These are phyloP conservation scores for Aspergillus floridensis DNA, from an alignment of 2,329 filamentous ascomycete genomes.

Conservation along the genomic window DNA sequence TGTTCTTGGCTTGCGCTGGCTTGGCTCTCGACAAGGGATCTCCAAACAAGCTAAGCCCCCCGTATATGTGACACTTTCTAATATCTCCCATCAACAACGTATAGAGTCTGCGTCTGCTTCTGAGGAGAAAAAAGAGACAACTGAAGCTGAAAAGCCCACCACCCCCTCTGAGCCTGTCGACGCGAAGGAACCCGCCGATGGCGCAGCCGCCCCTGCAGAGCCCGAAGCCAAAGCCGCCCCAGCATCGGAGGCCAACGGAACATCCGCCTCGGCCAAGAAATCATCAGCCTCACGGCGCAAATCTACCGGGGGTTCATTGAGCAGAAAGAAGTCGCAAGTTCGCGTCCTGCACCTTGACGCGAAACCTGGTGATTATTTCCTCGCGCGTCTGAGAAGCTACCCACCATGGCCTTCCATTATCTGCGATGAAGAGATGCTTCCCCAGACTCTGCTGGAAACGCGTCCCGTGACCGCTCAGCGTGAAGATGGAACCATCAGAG, in stretches of 20 bases:
- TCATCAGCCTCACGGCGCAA: conserved; percentile 60
- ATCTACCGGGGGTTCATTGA: conserved; percentile 71
- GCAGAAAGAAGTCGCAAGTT: conserved; percentile 77
- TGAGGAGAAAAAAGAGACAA: conserved; percentile 29
- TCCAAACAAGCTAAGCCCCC: conserved; percentile 10
- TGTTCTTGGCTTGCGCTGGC: background rate
- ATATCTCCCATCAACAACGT: conserved; percentile 2
- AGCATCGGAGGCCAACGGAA: conserved; percentile 46
- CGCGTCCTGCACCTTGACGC: conserved; percentile 72
- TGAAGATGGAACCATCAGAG: conserved; percentile 79
- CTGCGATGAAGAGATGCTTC: conserved; percentile 92
- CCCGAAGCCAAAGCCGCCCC: conserved; percentile 26
- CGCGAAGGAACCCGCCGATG: conserved; percentile 24
- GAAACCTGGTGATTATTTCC: conserved; percentile 85
- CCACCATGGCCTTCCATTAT: conserved; percentile 93
- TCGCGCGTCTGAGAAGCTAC: conserved; percentile 91
- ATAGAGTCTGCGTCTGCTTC: conserved; percentile 21
- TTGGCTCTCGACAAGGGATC: background rate
- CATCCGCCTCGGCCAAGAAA: conserved; percentile 51
- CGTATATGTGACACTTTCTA: conserved; percentile 11
- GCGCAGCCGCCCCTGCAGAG: conserved; percentile 24
- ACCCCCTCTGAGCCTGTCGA: conserved; percentile 23
- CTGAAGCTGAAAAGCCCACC: conserved; percentile 29
- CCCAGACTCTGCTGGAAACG: conserved; percentile 68
- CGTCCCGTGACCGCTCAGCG: conserved; percentile 82